These are phyloP conservation scores for Fusarium temperatum DNA, from an alignment of 2,329 filamentous ascomycete genomes.

Conservation along the genomic window DNA sequence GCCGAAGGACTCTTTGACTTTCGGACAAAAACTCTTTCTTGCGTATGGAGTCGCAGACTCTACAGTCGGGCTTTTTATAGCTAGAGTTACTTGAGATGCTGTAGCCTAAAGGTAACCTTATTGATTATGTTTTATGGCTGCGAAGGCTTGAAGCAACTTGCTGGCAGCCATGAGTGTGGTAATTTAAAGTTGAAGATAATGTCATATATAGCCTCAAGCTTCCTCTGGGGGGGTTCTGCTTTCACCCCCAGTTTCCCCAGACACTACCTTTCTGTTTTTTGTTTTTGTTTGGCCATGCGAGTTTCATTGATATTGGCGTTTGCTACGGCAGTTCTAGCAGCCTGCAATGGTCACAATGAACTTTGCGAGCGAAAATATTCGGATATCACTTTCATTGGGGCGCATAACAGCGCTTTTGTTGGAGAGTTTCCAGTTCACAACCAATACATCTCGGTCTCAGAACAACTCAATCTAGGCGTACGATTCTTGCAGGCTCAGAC, in stretches of 20 bases:
- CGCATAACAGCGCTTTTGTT: slow-evolving; percentile 73
- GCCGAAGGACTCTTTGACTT: too few species aligned
- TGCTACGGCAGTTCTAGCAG: slow-evolving; percentile 32
- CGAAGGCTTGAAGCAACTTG: slow-evolving; percentile 11
- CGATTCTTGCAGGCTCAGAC: slow-evolving; percentile 73
- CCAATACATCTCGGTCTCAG: slow-evolving; percentile 66
- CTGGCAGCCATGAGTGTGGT: not conserved
- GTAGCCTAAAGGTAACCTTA: too few species aligned
- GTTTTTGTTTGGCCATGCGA: slow-evolving; percentile 16
- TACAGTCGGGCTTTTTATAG: too few species aligned
- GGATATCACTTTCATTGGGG: slow-evolving; percentile 68
- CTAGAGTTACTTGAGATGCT: too few species aligned
- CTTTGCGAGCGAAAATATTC: slow-evolving; percentile 68
- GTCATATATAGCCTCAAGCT: not conserved
- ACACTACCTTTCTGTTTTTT: not conserved
- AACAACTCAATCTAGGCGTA: slow-evolving; percentile 69
- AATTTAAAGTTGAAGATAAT: not conserved
- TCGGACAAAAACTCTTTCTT: too few species aligned
- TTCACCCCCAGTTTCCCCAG: not conserved
- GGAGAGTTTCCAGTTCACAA: slow-evolving; percentile 64
- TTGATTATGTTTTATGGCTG: not conserved
- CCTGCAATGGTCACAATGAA: slow-evolving; percentile 66
- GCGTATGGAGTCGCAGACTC: too few species aligned
- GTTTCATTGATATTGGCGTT: slow-evolving; percentile 27
- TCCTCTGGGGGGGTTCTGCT: not conserved